Evolutionary conservation across 768 basidiomycete genomes (phyloP).

Genomic region (Cubamyces lactineus): DNA sequence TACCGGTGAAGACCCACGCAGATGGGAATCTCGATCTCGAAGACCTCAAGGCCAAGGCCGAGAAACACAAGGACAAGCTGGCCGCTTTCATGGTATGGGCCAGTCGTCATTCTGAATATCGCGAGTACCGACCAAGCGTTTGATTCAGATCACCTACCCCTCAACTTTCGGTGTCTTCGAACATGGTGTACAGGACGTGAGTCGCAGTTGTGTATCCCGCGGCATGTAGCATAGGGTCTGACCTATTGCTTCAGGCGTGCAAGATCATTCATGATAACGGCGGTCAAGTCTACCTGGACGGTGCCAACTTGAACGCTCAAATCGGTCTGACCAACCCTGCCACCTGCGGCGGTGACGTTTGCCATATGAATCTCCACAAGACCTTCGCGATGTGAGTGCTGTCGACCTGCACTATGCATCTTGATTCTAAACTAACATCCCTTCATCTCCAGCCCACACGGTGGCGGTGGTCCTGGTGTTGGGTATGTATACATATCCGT

Average conservation of each 20-base stretch:
- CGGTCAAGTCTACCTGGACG: conserved; percentile 97
- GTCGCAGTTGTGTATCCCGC: conserved; percentile 18
- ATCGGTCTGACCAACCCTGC: conserved; percentile 92
- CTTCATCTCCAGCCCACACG: conserved; percentile 73
- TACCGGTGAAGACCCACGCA: conserved; percentile 85
- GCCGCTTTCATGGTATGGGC: conserved; percentile 89
- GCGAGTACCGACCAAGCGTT: not conserved
- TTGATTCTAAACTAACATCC: not conserved
- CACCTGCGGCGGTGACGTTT: conserved; percentile 96
- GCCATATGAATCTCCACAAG: conserved; percentile 98
- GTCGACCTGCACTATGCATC: not conserved
- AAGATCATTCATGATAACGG: conserved; percentile 92
- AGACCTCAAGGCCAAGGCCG: conserved; percentile 86
- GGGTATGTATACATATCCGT: conserved; percentile 53
- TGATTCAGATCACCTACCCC: conserved; percentile 84
- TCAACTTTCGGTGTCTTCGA: conserved; percentile 99
- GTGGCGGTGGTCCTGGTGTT: conserved; percentile 96
- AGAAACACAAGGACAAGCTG: conserved; percentile 87
- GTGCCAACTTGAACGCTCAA: conserved; percentile 95
- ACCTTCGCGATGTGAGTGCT: conserved; percentile 86
- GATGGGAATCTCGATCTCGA: conserved; percentile 90
- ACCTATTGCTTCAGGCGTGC: conserved; percentile 63
- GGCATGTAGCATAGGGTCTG: not conserved
- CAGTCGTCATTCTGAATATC: too few species aligned
- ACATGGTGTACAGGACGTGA: conserved; percentile 77